Evolutionary conservation across 78 protist genomes (phyloP), one percentile per base, ranked within the genome.

Genomic region (Planoprotostelium fungivorum): DNA sequence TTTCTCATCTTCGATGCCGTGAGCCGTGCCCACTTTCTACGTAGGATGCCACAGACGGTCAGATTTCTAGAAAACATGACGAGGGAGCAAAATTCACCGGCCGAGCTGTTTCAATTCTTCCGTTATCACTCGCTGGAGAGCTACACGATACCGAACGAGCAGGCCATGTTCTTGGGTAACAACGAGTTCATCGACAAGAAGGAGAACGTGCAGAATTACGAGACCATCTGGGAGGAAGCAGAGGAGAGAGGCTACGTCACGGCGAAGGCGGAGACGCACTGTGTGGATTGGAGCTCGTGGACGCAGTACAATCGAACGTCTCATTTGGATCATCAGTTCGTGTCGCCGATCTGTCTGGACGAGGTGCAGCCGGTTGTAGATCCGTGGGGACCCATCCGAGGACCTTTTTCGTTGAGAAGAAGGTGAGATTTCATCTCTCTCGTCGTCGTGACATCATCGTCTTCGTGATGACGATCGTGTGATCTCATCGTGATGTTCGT

Each of bases 121-220:
- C 63, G 91, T 34, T 92, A 92, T 37, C 94, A 92, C 87, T 88
- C 94, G 36, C 38, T 92, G 38, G 83, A 39, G 34, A 89, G 88
- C 9, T 84, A 38, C 31, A 89, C 91, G 34, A 87, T 87, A 31
- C 87, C 88, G 38, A 92, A 92, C 35, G 88, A 89, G 0, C 37
- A 38, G 36, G 91, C 94, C 35, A 92, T 92, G 91, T 92, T 89
- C 83, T 84, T 89, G 16, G 94, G 94, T 23, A 89, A 88, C 29
- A 92, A 92, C 31, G 88, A 1, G n/a, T 90, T 9, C 28, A 38
- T 38, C 84, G 87, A 36, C 37, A 37, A 23, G 87, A 90, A 29
- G 10, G 39, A 29, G 87, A 90, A 37, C n/a, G n/a, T n/a, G n/a
- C 34, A 84, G 85, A n/a, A 35, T n/a, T 29, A 39, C 29, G 29